Conservation (phyloP, 345 rosid species). For the Aquilaria malaccensis region DNA sequence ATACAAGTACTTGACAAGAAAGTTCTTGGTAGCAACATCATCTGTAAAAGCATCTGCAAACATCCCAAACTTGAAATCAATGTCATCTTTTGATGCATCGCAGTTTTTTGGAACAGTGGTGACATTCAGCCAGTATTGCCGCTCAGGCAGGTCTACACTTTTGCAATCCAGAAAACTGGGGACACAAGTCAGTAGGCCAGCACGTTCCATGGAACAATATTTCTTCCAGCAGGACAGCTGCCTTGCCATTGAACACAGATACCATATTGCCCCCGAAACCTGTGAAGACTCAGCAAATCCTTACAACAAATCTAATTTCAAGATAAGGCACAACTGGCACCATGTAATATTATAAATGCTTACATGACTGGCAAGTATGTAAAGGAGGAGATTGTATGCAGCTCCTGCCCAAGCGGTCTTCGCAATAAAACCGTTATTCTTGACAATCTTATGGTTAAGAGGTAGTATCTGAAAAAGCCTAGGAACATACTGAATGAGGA, state of each 20-base stretch:
- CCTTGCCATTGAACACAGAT: constrained; percentile 57
- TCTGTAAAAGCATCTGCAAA: constrained; percentile 65
- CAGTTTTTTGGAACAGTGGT: constrained; percentile 51
- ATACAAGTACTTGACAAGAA: constrained; percentile 54
- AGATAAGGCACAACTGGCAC: too few species aligned
- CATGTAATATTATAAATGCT: constrained; percentile 1
- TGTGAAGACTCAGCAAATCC: constrained; percentile 15
- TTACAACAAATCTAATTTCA: too few species aligned
- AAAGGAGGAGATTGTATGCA: constrained; percentile 69
- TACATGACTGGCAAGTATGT: constrained; percentile 80
- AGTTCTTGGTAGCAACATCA: constrained; percentile 46
- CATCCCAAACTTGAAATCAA: constrained; percentile 60
- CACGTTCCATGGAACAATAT: constrained; percentile 46
- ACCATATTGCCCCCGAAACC: constrained; percentile 88
- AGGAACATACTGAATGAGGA: constrained; percentile 75
- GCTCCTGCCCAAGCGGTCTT: constrained; percentile 93
- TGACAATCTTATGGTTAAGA: constrained; percentile 56
- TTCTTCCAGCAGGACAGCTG: constrained; percentile 72
- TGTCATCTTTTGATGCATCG: constrained; percentile 38
- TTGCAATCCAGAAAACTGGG: constrained; percentile 58
- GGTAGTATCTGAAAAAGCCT: constrained; percentile 74
- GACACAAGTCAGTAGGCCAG: constrained; percentile 38
- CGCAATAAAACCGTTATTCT: constrained; percentile 61
- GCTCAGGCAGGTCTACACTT: constrained; percentile 33
- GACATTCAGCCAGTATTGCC: constrained; percentile 61